Base-by-base conservation (phyloP, 176 grass and related monocot species). In the Musa troglodytarum region DNA sequence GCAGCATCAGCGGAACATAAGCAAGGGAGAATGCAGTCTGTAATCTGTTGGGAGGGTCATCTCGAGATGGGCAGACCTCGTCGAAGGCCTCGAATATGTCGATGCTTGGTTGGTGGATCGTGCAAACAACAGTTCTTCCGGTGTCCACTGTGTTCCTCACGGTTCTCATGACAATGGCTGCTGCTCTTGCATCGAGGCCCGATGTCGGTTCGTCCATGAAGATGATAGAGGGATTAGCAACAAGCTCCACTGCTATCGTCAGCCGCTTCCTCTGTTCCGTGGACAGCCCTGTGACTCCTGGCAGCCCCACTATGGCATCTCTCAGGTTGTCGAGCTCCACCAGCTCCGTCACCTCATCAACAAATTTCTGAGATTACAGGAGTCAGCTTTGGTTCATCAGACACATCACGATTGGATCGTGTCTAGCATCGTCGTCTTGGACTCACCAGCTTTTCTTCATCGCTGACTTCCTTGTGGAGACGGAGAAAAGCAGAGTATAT, bases 151-250 rank as follows among this genome's bases (percentile, higher is more conserved):
- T 99, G 77, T 99, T 99, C 68, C 95, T 83, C 54, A 99, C 95
- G 76, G 95, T 99, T 87, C 95, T 90, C 95, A 99, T 94, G 61
- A 99, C 95, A 79, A 99, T 99, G 16, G 95, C 95, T 53, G 95
- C 95, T 57, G 95, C 95, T 83, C 95, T 88, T 80, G 95, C 95
- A 87, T 99, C 95, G 76, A 99, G 95, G 58, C 95, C 95, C 80
- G 91, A 99, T 79, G 95, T 99, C 17, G 95, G 95, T 78, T 99
- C 95, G 74, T 99, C 95, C 95, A 99, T 99, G 74, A 99, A 99
- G 75, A 99, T 99, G 83, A 94, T 94, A 0, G 95, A 99, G 68
- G 95, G 95, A 81, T 99, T 99, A 64, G 95, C 95, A 0, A 99
- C 91, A 11, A 99, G 87, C 79, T 99, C 95, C 71, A 99, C 95